Base-by-base conservation (phyloP, 2,329 filamentous ascomycete species). In the Cordyceps cateniannulata region DNA sequence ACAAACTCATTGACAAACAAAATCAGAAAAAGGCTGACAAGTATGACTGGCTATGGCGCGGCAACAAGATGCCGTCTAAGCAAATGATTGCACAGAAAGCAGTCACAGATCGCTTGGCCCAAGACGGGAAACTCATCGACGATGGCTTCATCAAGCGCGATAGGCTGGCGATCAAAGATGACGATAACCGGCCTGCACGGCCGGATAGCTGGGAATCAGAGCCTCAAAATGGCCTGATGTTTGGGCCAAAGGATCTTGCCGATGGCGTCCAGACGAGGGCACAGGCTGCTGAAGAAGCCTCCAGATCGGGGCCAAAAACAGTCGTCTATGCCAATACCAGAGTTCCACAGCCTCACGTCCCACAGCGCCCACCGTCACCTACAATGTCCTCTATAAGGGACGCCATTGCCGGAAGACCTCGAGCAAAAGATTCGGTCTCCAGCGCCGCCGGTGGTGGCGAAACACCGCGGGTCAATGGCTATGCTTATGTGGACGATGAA, bases 391-490 rank as follows among this genome's bases (percentile, higher is more conserved):
- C 92, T 1, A 84, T 97, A 24, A 85, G 88, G 65, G 91, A 93
- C 66, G 93, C 93, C 9, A 91, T 97, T 60, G 85, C 88, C 1
- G 91, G 92, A 10, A 84, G 80, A 8, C 85, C 88, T 5, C 82
- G 85, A 9, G 76, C 80, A 2, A 82, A 80, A 9, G 83, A 87
- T 25, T 84, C 85, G 14, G 86, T 91, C 65, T 84, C 84, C 0
- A 77, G 68, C 6, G 80, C 80, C 2, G 66, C 67, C 0, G 79
- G 79, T 1, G 89, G 87, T 18, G 82, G 81, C 62, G 92, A 96
- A 72, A 98, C 93, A 0, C 95, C 93, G 0, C 83, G 91, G 2
- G 90, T 98, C 0, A 96, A 96, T 64, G 95, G 95, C 1, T 99
- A 97, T 72, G 85, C 91, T 0, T 98, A 96, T 73, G 93, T 99